phyloP scores from a whole-genome alignment of 441 rosid species.

The Isatis lusitanica region DNA sequence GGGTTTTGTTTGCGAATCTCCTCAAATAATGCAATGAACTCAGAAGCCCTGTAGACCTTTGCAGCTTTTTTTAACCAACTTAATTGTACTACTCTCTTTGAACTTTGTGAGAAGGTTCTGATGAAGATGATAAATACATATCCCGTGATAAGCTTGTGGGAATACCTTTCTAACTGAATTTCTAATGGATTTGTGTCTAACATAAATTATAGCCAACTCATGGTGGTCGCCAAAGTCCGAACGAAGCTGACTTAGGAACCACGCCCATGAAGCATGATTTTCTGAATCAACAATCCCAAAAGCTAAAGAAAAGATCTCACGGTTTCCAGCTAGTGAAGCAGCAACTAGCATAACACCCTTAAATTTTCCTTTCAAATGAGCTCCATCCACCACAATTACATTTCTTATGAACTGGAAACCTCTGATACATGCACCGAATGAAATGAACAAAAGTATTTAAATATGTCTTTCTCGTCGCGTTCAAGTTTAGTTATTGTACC shows the following conservation, averaged over 20 bases:
- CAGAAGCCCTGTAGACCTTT: not conserved
- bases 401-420: not conserved
- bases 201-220: not conserved
- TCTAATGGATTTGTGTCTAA: not conserved
- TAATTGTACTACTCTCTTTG: not conserved
- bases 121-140: not conserved
- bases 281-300: constrained; percentile 61
- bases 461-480: not conserved
- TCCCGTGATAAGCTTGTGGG: not conserved
- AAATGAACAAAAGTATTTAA: constrained; percentile 10
- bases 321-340: constrained; percentile 7
- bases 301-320: constrained; percentile 54
- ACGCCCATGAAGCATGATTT: constrained; percentile 54
- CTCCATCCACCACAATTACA: constrained; percentile 8
- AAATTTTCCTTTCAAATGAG: not conserved
- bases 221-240: constrained; percentile 5
- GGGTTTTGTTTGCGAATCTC: not conserved
- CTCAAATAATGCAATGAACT: not conserved
- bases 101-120: not conserved
- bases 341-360: not conserved
- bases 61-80: not conserved
- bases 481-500: not conserved
- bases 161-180: not conserved
- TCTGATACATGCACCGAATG: constrained; percentile 1
- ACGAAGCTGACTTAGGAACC: constrained; percentile 60